These are phyloP conservation scores for Theileria parva DNA, from an alignment of 169 alveolate species.

Conservation along the genomic window DNA sequence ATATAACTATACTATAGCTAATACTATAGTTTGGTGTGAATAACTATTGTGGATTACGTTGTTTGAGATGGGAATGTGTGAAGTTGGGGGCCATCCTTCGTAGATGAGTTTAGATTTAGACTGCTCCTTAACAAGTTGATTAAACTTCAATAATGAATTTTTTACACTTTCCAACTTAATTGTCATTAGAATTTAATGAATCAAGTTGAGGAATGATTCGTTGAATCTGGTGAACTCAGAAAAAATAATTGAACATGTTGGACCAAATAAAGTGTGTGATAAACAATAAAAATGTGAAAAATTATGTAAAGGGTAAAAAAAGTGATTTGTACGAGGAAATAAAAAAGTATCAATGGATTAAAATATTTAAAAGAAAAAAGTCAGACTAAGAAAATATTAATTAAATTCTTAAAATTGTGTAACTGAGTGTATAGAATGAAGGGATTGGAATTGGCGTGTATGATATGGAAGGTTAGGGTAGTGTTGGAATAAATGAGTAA, in stretches of 20 bases:
- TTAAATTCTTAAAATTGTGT: neutral
- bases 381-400: neutral
- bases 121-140: constrained; percentile 43
- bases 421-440: neutral
- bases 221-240: neutral
- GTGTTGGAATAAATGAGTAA: no score
- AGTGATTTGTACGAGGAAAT: neutral
- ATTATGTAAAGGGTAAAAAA: neutral
- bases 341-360: neutral
- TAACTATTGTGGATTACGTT: neutral
- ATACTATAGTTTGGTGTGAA: no score
- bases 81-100: constrained; percentile 66
- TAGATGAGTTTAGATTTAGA: constrained; percentile 13
- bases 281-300: no score
- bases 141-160: constrained; percentile 31
- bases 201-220: no score
- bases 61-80: neutral
- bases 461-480: no score
- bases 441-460: no score
- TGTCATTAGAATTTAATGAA: no score
- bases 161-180: no score
- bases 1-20: no score
- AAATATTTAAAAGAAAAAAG: neutral
- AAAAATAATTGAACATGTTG: neutral
- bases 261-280: neutral